These are phyloP conservation scores for Cutaneotrichosporon cavernicola DNA, from an alignment of 1,284 basidiomycete species.

Conservation along the genomic window DNA sequence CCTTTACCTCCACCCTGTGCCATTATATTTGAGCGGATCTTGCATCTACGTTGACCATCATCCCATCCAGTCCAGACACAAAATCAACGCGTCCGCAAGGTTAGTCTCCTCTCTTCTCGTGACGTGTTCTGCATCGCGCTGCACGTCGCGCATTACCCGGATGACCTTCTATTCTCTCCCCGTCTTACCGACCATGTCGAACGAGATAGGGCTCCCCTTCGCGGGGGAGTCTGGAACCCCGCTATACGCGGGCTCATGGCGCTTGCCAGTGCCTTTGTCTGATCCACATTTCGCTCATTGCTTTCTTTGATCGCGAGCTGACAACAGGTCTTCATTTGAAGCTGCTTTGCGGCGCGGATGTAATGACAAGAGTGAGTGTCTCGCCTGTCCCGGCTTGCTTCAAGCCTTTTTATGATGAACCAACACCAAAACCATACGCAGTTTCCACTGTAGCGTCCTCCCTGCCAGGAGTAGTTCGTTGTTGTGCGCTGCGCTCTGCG, in stretches of 20 bases:
- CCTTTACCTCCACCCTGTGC: neutral
- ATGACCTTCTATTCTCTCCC: conserved; percentile 56
- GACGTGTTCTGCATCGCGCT: conserved; percentile 5
- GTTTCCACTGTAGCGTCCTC: conserved; percentile 56
- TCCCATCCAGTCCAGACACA: neutral
- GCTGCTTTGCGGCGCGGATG: neutral
- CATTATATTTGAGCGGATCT: neutral
- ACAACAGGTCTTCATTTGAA: conserved; percentile 11
- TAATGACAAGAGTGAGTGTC: conserved; percentile 14
- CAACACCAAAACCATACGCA: conserved; percentile 54
- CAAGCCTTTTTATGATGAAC: conserved; percentile 45
- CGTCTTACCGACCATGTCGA: conserved; percentile 57
- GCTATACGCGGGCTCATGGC: conserved; percentile 47
- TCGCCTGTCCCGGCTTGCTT: neutral
- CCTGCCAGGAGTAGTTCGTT: conserved; percentile 50
- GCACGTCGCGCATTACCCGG: conserved; percentile 23
- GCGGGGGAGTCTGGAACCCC: conserved; percentile 50
- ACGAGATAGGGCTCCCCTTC: conserved; percentile 54
- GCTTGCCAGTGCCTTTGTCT: conserved; percentile 56
- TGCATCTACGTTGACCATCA: neutral
- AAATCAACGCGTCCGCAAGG: conserved; percentile 8
- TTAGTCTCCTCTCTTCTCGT: conserved; percentile 20
- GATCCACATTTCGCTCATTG: conserved; percentile 31
- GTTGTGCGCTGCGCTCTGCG: conserved; percentile 30
- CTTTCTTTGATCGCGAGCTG: conserved; percentile 11